phyloP scores from a whole-genome alignment of 495 filamentous ascomycete species.

The Acidiella bohemica region DNA sequence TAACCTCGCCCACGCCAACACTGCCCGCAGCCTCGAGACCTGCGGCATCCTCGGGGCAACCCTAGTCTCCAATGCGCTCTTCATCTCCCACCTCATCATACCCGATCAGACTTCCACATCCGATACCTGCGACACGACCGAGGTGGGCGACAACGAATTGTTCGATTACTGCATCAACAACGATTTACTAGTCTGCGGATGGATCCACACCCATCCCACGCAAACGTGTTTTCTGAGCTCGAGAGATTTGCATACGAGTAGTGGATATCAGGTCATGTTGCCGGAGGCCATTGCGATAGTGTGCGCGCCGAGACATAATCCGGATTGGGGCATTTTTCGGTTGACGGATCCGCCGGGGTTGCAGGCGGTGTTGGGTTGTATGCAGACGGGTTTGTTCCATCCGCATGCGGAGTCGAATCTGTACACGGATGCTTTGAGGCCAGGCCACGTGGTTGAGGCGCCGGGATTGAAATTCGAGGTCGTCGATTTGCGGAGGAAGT shows the following conservation, averaged over 20 bases:
- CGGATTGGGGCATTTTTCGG: constrained; percentile 83
- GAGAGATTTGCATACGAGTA: constrained; percentile 82
- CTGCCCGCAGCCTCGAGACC: constrained; percentile 69
- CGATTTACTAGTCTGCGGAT: constrained; percentile 79
- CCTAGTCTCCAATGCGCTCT: constrained; percentile 80
- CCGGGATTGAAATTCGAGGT: constrained; percentile 61
- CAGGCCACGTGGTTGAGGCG: constrained; percentile 77
- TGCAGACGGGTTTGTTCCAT: constrained; percentile 67
- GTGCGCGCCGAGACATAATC: constrained; percentile 69
- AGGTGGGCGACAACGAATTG: constrained; percentile 51
- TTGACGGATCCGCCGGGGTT: constrained; percentile 87
- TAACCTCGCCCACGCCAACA: constrained; percentile 57
- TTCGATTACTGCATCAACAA: constrained; percentile 79
- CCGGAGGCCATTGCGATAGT: constrained; percentile 94
- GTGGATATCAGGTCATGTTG: constrained; percentile 86
- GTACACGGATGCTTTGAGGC: constrained; percentile 70
- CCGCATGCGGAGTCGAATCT: constrained; percentile 57
- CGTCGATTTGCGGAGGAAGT: constrained; percentile 50
- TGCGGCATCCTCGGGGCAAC: constrained; percentile 90
- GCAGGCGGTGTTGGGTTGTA: constrained; percentile 62
- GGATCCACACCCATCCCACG: constrained; percentile 95
- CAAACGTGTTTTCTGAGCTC: constrained; percentile 98
- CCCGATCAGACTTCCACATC: constrained; percentile 79
- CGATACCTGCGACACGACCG: constrained; percentile 86
- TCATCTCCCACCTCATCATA: constrained; percentile 75